phyloP scores from a whole-genome alignment of 2,329 filamentous ascomycete species.

The Tolypocladium sp. region DNA sequence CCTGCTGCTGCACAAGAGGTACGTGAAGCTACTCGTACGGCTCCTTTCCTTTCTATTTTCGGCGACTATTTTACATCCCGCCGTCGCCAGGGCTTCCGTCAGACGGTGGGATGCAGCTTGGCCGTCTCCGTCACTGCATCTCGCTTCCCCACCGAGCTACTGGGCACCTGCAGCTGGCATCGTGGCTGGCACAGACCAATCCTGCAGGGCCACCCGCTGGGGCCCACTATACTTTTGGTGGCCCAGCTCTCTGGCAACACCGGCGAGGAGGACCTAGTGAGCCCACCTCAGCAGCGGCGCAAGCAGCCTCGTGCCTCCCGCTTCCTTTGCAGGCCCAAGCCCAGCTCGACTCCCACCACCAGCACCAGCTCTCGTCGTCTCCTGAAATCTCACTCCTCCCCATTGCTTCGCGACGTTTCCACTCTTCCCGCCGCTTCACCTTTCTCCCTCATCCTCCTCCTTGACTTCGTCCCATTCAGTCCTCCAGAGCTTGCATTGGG shows the following conservation, averaged over 20 bases:
- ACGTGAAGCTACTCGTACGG: not conserved
- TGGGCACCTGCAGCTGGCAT: conserved; percentile 4
- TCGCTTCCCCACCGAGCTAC: not conserved
- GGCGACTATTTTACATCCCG: not conserved
- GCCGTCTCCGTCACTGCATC: not conserved
- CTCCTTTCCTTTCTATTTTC: not conserved
- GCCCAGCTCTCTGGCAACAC: conserved; percentile 1
- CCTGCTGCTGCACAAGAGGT: not conserved
- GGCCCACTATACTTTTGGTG: conserved; percentile 15
- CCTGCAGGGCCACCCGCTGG: conserved; percentile 3
- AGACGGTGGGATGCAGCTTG: conserved; percentile 2
- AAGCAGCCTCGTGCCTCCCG: not conserved
- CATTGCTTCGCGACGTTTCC: conserved; percentile 3
- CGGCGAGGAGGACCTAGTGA: conserved; percentile 3
- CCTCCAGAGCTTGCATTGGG: not conserved
- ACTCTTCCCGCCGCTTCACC: conserved; percentile 5
- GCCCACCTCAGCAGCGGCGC: not conserved
- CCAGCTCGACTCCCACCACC: conserved; percentile 10
- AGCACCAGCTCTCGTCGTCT: conserved; percentile 3
- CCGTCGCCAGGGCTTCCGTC: conserved; percentile 1
- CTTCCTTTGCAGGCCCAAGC: not conserved
- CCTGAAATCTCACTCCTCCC: conserved; percentile 16
- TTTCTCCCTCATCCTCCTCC: conserved; percentile 4
- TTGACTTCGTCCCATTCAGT: conserved; percentile 4
- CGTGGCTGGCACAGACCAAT: conserved; percentile 1